Evolutionary conservation across 805 yeast genomes (phyloP).

Genomic region (Teunomyces atbi): DNA sequence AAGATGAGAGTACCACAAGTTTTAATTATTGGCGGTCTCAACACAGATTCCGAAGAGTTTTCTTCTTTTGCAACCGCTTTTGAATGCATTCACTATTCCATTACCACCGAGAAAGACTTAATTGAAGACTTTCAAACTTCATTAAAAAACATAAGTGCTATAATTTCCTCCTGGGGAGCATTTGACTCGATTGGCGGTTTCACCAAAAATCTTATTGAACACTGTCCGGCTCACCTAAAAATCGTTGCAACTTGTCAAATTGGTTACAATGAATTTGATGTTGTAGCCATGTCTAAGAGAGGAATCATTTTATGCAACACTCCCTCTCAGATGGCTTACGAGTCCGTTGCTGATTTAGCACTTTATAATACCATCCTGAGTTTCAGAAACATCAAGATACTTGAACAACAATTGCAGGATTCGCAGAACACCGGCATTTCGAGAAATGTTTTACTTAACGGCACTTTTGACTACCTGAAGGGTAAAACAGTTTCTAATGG

Average conservation of each 20-base stretch:
- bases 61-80: slow-evolving; percentile 15
- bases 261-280: slow-evolving; percentile 22
- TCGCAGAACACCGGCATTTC: slow-evolving; percentile 13
- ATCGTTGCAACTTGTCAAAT: slow-evolving; percentile 23
- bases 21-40: slow-evolving; percentile 21
- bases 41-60: slow-evolving; percentile 16
- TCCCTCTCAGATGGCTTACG: slow-evolving; percentile 24
- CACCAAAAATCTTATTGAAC: slow-evolving; percentile 16
- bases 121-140: slow-evolving; percentile 15
- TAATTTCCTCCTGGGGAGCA: slow-evolving; percentile 25
- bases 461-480: slow-evolving; percentile 8
- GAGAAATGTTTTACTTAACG: slow-evolving; percentile 13
- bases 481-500: slow-evolving; percentile 4
- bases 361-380: slow-evolving; percentile 22
- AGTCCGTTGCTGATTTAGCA: slow-evolving; percentile 27
- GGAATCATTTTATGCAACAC: slow-evolving; percentile 24
- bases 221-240: slow-evolving; percentile 18
- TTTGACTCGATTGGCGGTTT: slow-evolving; percentile 20
- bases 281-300: slow-evolving; percentile 15
- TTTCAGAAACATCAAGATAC: slow-evolving; percentile 22
- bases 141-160: slow-evolving; percentile 19
- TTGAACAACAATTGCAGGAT: slow-evolving; percentile 9
- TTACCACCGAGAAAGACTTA: slow-evolving; percentile 15
- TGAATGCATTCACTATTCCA: slow-evolving; percentile 17
- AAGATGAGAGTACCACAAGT: slow-evolving; percentile 18